Evolutionary conservation across 768 basidiomycete species (phyloP), one percentile per base, ranked within the genome.

Genomic region (Mycena haematopus): DNA sequence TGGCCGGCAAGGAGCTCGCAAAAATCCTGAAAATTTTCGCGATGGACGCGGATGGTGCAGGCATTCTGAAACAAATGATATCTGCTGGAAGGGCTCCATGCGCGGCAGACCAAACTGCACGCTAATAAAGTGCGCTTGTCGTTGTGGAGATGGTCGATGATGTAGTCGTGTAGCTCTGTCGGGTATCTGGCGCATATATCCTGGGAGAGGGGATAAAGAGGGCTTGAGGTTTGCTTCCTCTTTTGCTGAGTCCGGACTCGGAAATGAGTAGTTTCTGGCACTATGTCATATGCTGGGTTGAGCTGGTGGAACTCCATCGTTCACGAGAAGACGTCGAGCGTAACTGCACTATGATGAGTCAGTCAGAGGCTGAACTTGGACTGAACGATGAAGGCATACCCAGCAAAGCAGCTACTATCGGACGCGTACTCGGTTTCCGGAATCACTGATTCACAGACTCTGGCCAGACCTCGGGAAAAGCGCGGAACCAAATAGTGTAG

Each of bases 21-120:
- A 36, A 63, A 58, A 11, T 40, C 35, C 2, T 3, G 33, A 15
- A 63, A 49, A 33, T 63, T 63, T 1, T 35, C 2, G n/a, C 51
- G 36, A 33, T 58, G 10, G 8, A 63, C 46, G 27, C 19, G 52
- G 2, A 63, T 54, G 11, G 52, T 63, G n/a, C 24, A 36, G 6
- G 61, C 51, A 13, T 45, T 52, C 35, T 47, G 55, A 24, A 62
- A 62, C 21, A 63, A 11, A 3, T 63, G 62, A 31, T 54, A 63
- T 10, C 27, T 36, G 36, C 56, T 63, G 22, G 62, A 31, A 6
- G 45, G 21, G 15, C 35, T 36, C 62, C 56, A 63, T 6, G 35
- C 15, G 17, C n/a, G 29, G 62, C 56, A 63, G 14, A 58, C 56
- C 22, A 58, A n/a, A 14, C 45, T 63, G 29, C 62, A 63, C n/a